Evolutionary conservation across 176 grass and related monocot species (phyloP).

Genomic region (Tillandsia leiboldiana): DNA sequence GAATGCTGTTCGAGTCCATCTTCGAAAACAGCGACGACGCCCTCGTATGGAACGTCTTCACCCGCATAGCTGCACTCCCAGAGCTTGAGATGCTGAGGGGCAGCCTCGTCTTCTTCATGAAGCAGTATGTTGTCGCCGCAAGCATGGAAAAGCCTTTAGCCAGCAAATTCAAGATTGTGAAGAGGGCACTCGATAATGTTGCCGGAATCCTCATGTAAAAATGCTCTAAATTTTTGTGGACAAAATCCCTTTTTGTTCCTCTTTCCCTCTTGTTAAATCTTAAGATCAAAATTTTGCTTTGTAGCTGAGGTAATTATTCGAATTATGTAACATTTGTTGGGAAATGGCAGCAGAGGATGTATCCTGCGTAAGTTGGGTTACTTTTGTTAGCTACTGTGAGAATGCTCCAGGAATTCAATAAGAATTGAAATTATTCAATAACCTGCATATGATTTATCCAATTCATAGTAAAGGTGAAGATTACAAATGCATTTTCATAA

Average conservation of each 20-base stretch:
- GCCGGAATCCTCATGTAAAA: constrained; percentile 67
- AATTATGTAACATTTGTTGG: too few relatives aligned
- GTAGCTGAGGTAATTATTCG: too few relatives aligned
- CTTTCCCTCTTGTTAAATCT: constrained; percentile 1
- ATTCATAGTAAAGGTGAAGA: too few relatives aligned
- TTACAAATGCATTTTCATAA: too few relatives aligned
- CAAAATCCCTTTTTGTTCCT: not conserved
- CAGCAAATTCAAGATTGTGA: constrained; percentile 61
- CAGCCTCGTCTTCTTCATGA: constrained; percentile 56
- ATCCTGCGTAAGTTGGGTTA: too few relatives aligned
- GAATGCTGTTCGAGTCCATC: constrained; percentile 62
- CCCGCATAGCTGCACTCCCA: constrained; percentile 42
- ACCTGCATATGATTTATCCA: too few relatives aligned
- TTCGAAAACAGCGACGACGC: constrained; percentile 45
- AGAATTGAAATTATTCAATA: too few relatives aligned
- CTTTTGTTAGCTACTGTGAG: too few relatives aligned
- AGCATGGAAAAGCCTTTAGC: constrained; percentile 20
- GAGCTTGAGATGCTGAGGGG: constrained; percentile 60
- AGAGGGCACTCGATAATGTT: constrained; percentile 70
- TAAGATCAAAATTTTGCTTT: too few relatives aligned
- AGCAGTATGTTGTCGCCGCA: constrained; percentile 47
- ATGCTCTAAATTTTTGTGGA: not conserved
- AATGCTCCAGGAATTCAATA: too few relatives aligned
- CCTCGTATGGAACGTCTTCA: constrained; percentile 73
- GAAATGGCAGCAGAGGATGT: too few relatives aligned